Base-by-base conservation (phyloP, 371 early-diverging fungal genomes). In the Dinochytrium kinnereticum region DNA sequence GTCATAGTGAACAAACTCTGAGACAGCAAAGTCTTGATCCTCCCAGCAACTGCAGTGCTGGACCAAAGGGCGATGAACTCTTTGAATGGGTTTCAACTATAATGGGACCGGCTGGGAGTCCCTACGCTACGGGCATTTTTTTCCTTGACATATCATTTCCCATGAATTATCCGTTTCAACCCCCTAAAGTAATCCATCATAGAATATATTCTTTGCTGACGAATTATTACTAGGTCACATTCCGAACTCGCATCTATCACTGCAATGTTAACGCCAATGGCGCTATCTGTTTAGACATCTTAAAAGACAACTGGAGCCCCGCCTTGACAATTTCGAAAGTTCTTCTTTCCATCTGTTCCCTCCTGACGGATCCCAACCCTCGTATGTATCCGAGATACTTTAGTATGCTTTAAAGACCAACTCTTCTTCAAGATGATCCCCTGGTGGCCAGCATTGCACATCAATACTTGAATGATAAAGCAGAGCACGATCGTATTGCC, bases 41-140 rank as follows among this genome's bases (percentile, higher is more conserved):
- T 19, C 98, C 98, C 38, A 91, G 90, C 76, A 94, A 95, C 81
- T 94, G 95, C 93, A 94, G 93, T 79, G 98, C 98, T 57, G 95
- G 96, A 26, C 98, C 98, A 1, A 97, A 96, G 78, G 95, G 94
- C 36, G 98, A 97, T 80, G 95, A 96, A 75, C 81, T 98, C 65
- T 97, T 92, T 81, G 96, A 97, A 74, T 98, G 98, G 98, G 92
- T 93, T 0, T 90, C 96, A 30, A 97, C 98, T 10, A 95, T 98
- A 72, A 88, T 89, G 72, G 98, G 99, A 1, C 98, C 99, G 3
- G 82, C 87, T 40, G 92, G 88, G 31, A 92, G 90, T 28, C 91
- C 95, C 15, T 96, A 95, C 76, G 87, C 77, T 26, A 88, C 87
- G 37, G 95, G 95, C 1, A 84, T 89, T 30, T 95, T 95, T 80